Percentiles rank a stretch among this genome's conserved stretches.
phyloP scores from a whole-genome alignment of 1,284 basidiomycete species.

The Moesziomyces parantarcticus region DNA sequence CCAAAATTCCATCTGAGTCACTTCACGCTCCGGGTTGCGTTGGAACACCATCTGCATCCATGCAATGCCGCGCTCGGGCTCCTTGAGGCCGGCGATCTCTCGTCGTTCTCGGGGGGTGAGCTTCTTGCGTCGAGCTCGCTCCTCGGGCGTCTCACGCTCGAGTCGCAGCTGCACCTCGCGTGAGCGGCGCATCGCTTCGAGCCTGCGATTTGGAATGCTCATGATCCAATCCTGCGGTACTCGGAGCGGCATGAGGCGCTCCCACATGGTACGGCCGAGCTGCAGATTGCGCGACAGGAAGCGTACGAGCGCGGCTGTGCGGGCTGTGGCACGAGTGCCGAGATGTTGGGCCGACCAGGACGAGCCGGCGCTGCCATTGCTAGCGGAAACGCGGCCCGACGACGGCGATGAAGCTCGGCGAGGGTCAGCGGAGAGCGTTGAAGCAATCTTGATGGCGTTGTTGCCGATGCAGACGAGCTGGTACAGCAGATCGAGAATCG shows the following conservation, averaged over 20 bases:
- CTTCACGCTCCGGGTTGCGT: slow-evolving; percentile 76
- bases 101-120: slow-evolving; percentile 45
- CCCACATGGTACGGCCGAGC: slow-evolving; percentile 56
- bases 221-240: slow-evolving; percentile 36
- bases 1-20: slow-evolving; percentile 91
- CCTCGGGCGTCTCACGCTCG: slow-evolving; percentile 41
- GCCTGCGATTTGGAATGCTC: slow-evolving; percentile 20
- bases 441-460: slow-evolving; percentile 54
- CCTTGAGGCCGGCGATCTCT: slow-evolving; percentile 36
- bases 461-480: slow-evolving; percentile 58
- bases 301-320: slow-evolving; percentile 37
- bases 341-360: background rate
- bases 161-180: slow-evolving; percentile 40
- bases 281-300: slow-evolving; percentile 53
- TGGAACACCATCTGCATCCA: slow-evolving; percentile 81
- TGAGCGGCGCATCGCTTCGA: slow-evolving; percentile 18
- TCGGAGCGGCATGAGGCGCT: slow-evolving; percentile 41
- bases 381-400: background rate
- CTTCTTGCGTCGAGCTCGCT: slow-evolving; percentile 42
- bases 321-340: slow-evolving; percentile 15
- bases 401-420: slow-evolving; percentile 1
- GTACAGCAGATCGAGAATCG: slow-evolving; percentile 59
- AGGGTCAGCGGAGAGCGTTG: slow-evolving; percentile 4
- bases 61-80: slow-evolving; percentile 58
- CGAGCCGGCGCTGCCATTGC: background rate